A percentile compares a stretch with the other conserved stretches of the same genome.
Evolutionary conservation across 768 basidiomycete species (phyloP).

Genomic region (Xanthoconium purpureum): DNA sequence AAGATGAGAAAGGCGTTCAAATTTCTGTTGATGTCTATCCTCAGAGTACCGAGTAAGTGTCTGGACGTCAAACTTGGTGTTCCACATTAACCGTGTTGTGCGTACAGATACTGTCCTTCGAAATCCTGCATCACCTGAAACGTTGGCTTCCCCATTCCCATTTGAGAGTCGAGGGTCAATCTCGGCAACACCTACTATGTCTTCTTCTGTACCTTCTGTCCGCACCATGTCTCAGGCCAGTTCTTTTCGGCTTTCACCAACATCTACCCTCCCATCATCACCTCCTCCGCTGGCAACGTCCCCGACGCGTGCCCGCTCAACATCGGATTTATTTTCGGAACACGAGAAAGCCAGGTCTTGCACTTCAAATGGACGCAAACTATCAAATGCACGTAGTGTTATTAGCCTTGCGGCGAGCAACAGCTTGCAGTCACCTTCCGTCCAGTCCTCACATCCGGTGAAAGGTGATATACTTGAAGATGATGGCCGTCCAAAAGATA

Average conservation of each 20-base stretch:
- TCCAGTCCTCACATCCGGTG: constrained; percentile 8
- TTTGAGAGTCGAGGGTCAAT: constrained; percentile 52
- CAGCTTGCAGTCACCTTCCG: constrained; percentile 19
- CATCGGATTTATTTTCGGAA: constrained; percentile 48
- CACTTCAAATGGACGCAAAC: constrained; percentile 25
- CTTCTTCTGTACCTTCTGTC: constrained; percentile 38
- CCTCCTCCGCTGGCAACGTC: constrained; percentile 43
- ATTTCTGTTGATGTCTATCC: constrained; percentile 67
- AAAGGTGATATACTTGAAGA: constrained; percentile 21
- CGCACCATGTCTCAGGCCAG: constrained; percentile 31
- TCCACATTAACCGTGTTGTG: constrained; percentile 18
- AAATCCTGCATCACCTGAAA: constrained; percentile 73
- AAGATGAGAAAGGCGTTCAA: constrained; percentile 76
- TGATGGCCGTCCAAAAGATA: constrained; percentile 36
- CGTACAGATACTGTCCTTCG: constrained; percentile 43
- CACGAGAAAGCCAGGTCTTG: constrained; percentile 37
- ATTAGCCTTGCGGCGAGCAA: constrained; percentile 23
- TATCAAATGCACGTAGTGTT: constrained; percentile 31
- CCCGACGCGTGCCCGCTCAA: constrained; percentile 53
- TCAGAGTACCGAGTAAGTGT: constrained; percentile 43
- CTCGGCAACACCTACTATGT: constrained; percentile 51
- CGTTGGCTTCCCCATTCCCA: constrained; percentile 47
- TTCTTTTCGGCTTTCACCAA: constrained; percentile 30
- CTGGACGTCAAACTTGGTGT: not conserved
- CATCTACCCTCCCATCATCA: constrained; percentile 35